phyloP scores from a whole-genome alignment of 164 flowering plant species.

The Chloranthus sessilifolius region DNA sequence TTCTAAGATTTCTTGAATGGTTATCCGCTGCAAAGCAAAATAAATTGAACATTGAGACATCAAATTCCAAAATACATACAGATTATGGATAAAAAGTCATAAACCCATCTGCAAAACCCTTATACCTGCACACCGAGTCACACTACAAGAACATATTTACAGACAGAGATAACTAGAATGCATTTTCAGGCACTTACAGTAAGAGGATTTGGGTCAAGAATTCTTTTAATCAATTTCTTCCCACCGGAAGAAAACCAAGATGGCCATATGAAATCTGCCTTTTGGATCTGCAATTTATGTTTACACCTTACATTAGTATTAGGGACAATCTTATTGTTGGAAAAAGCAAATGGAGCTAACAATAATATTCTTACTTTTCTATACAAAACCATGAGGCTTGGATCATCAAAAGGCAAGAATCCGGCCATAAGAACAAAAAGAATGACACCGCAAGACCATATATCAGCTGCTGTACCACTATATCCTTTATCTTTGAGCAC shows the following conservation, averaged over 20 bases:
- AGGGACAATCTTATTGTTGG: conserved; percentile 1
- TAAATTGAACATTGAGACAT: not conserved
- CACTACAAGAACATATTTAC: no score
- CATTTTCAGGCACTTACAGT: conserved; percentile 50
- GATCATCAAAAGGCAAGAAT: conserved; percentile 89
- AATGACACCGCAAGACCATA: conserved; percentile 98
- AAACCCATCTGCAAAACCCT: not conserved
- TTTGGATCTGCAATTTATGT: conserved; percentile 47
- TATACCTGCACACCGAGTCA: no score
- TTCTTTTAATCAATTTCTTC: conserved; percentile 57
- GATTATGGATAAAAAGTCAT: not conserved
- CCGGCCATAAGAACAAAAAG: conserved; percentile 96
- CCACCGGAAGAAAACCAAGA: conserved; percentile 74
- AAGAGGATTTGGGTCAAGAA: conserved; percentile 84
- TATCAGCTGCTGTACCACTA: conserved; percentile 80
- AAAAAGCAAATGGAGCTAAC: not conserved
- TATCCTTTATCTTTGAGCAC: conserved; percentile 82
- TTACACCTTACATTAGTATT: conserved; percentile 1
- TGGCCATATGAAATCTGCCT: conserved; percentile 72
- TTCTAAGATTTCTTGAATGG: conserved; percentile 64
- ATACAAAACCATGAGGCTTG: conserved; percentile 60
- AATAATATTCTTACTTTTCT: conserved; percentile 40
- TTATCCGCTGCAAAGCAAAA: conserved; percentile 53
- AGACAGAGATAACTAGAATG: no score
- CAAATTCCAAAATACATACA: not conserved